Evolutionary conservation across 1,284 basidiomycete genomes (phyloP).

Genomic region (Sporisorium iseilematis-ciliati): DNA sequence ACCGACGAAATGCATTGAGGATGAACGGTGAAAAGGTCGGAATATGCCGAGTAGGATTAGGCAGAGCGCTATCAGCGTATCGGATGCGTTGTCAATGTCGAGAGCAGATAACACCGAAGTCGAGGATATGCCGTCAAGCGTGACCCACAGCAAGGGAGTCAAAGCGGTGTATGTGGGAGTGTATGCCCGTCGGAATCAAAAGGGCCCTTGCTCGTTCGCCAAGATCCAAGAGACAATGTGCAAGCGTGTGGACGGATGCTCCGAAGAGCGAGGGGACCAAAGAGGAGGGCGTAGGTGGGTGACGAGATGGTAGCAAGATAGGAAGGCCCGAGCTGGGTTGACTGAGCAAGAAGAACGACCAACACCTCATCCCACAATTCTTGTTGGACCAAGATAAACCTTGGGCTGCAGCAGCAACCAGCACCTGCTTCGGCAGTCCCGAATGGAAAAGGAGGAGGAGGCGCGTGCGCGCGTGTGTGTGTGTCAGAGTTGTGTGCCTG

Average conservation of each 20-base stretch:
- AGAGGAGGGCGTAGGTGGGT: neutral
- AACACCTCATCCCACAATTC: neutral
- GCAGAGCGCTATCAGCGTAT: neutral
- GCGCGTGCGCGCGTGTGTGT: constrained; percentile 11
- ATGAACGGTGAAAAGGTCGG: neutral
- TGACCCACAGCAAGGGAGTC: too few species aligned
- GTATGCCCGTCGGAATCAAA: neutral
- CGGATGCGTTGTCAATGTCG: too few species aligned
- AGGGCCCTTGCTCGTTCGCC: neutral
- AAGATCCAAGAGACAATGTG: neutral
- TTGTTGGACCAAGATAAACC: neutral
- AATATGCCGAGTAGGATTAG: neutral
- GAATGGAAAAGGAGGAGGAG: constrained; percentile 13
- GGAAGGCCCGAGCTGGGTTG: neutral
- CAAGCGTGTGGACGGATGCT: constrained; percentile 1
- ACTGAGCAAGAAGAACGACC: neutral
- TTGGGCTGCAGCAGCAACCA: constrained; percentile 3
- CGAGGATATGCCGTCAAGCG: too few species aligned
- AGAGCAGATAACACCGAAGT: too few species aligned
- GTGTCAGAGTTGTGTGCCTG: constrained; percentile 6
- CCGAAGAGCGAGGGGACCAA: neutral
- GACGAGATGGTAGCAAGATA: too few species aligned
- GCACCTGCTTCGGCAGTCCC: neutral
- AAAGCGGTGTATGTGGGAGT: neutral
- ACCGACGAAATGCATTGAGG: neutral